phyloP scores from a whole-genome alignment of 1,139 yeast species.

The Magnusiomyces ingens region DNA sequence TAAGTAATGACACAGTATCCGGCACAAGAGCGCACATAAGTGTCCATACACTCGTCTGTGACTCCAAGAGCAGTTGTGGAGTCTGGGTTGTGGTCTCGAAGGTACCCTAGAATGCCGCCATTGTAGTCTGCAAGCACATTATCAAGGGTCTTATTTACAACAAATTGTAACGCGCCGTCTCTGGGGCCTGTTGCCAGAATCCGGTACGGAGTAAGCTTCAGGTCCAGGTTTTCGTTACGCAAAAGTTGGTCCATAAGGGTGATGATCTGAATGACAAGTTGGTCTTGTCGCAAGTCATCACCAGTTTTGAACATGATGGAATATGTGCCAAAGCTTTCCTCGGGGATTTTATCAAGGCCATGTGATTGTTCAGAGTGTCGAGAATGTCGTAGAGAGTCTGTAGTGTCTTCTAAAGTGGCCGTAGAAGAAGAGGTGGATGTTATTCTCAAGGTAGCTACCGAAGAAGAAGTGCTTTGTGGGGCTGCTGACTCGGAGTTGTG shows the following conservation, averaged over 20 bases:
- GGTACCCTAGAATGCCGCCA: conserved; percentile 60
- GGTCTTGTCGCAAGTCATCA: conserved; percentile 94
- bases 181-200: conserved; percentile 85
- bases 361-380: no score
- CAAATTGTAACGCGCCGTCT: conserved; percentile 89
- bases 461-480: background rate
- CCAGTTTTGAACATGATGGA: conserved; percentile 92
- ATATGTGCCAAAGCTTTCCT: conserved; percentile 37
- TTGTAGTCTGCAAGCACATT: conserved; percentile 65
- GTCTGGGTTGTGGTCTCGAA: conserved; percentile 61
- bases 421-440: background rate
- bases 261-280: conserved; percentile 86
- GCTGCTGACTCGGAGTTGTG: background rate
- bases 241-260: conserved; percentile 84
- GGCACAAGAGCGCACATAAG: conserved; percentile 90
- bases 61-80: conserved; percentile 63
- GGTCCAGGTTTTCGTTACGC: conserved; percentile 83
- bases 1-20: conserved; percentile 97
- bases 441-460: background rate
- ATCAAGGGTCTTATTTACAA: conserved; percentile 88
- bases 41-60: conserved; percentile 74
- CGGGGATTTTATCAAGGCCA: background rate
- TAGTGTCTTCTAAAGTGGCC: background rate
- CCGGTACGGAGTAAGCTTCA: conserved; percentile 80
- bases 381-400: no score